Percentiles rank a stretch among this genome's conserved stretches.
Conservation (phyloP, 495 filamentous ascomycete species). For the Tetracladium setigerum region DNA sequence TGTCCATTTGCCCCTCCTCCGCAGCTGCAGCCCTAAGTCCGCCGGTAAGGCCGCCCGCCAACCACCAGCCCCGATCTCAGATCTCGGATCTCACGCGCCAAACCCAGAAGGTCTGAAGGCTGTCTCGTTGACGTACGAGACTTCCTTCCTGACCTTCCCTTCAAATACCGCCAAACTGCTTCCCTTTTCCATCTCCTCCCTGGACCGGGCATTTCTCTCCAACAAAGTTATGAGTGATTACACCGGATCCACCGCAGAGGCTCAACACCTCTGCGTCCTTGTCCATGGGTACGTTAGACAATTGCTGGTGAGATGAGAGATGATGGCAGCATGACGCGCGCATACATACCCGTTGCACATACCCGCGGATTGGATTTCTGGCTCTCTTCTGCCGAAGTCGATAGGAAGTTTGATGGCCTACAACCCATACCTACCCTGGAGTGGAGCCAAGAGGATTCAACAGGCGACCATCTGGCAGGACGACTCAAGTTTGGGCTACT, state of each 20-base stretch:
- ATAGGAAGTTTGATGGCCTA: too few species aligned
- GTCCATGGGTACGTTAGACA: conserved; percentile 69
- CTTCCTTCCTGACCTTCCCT: conserved; percentile 3
- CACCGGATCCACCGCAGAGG: conserved; percentile 27
- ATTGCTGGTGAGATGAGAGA: too few species aligned
- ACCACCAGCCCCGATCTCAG: neutral
- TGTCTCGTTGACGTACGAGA: conserved; percentile 11
- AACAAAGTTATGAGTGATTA: conserved; percentile 25
- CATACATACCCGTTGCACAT: too few species aligned
- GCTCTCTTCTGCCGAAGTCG: too few species aligned
- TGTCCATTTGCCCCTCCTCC: too few species aligned
- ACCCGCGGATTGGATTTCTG: too few species aligned
- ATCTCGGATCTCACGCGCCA: neutral
- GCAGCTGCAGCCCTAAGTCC: too few species aligned
- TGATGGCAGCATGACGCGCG: too few species aligned
- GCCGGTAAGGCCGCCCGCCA: neutral
- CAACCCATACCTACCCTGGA: too few species aligned
- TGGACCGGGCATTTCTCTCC: conserved; percentile 20
- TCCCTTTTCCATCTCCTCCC: conserved; percentile 22
- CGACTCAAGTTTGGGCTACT: neutral
- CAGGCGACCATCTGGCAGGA: neutral
- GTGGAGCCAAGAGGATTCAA: too few species aligned
- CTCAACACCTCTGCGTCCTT: conserved; percentile 81
- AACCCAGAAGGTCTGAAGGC: conserved; percentile 6
- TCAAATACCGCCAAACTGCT: conserved; percentile 14